Evolutionary conservation across 129 eudicot species (phyloP).

Genomic region (Flaveria ramosissima): DNA sequence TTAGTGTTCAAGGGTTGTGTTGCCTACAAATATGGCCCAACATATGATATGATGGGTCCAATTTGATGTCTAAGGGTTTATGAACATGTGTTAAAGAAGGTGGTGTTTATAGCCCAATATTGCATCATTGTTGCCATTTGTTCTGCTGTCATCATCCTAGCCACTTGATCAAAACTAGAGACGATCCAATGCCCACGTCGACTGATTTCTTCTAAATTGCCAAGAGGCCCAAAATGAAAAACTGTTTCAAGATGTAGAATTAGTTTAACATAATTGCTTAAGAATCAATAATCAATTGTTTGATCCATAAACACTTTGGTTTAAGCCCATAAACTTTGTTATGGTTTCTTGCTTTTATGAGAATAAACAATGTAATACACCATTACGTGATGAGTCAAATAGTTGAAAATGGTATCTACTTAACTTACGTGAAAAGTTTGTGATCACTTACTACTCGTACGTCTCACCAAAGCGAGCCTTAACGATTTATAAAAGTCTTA

Average conservation of each 20-base stretch:
- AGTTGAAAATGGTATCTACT: too few species aligned
- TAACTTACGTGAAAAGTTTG: neutral
- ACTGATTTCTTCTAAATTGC: neutral
- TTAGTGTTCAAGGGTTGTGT: neutral
- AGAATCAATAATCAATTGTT: too few species aligned
- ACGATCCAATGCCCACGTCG: neutral
- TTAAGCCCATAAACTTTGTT: too few species aligned
- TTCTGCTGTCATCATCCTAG: slow-evolving; percentile 3
- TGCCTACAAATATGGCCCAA: neutral
- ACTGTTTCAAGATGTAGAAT: too few species aligned
- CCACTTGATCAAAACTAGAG: neutral
- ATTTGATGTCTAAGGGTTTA: neutral
- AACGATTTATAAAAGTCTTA: too few species aligned
- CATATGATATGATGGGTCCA: slow-evolving; percentile 2
- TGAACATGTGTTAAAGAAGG: neutral
- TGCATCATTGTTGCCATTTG: neutral
- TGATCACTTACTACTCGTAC: too few species aligned
- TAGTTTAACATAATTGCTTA: too few species aligned
- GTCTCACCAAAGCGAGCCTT: neutral
- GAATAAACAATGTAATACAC: too few species aligned
- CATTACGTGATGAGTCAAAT: too few species aligned
- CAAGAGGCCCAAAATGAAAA: neutral
- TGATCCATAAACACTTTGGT: too few species aligned
- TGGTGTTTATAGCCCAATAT: neutral
- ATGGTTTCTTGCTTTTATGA: too few species aligned